These are phyloP conservation scores for Salix brachista DNA, from an alignment of 345 rosid species.

Conservation along the genomic window DNA sequence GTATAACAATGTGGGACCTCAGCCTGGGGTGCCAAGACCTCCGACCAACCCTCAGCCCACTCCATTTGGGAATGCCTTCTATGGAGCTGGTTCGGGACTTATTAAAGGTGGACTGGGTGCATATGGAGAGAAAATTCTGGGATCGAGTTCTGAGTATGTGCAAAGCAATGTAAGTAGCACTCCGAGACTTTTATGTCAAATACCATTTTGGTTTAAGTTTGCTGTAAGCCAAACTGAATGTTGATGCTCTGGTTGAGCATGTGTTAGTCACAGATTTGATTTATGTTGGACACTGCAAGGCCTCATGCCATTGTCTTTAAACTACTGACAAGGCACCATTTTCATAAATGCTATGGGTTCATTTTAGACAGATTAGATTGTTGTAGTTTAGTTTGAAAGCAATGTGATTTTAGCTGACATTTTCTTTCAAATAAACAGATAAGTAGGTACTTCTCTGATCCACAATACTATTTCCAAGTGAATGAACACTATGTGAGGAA, in stretches of 20 bases:
- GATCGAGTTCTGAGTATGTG: constrained; percentile 94
- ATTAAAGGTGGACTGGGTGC: constrained; percentile 89
- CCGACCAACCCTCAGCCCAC: constrained; percentile 61
- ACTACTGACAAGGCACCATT: neutral
- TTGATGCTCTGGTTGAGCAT: neutral
- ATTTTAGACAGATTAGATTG: neutral
- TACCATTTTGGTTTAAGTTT: constrained; percentile 3
- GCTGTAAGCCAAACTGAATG: constrained; percentile 13
- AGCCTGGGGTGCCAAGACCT: constrained; percentile 69
- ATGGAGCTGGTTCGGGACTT: constrained; percentile 92
- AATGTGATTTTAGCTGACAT: neutral
- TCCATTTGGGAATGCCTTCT: constrained; percentile 87
- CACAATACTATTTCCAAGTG: constrained; percentile 96
- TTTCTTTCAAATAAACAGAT: constrained; percentile 48
- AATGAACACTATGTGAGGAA: constrained; percentile 94
- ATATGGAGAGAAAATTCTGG: constrained; percentile 82
- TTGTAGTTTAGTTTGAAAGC: neutral
- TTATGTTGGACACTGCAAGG: neutral
- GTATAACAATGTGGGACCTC: constrained; percentile 69
- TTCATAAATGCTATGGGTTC: neutral
- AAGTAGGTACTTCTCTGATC: constrained; percentile 86
- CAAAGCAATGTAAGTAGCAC: constrained; percentile 88
- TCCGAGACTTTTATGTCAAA: neutral
- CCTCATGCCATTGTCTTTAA: neutral
- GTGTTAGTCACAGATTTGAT: neutral